Percentiles rank a stretch among this genome's conserved stretches.
Conservation (phyloP, 1,284 basidiomycete species). For the Cutaneotrichosporon daszewskae region DNA sequence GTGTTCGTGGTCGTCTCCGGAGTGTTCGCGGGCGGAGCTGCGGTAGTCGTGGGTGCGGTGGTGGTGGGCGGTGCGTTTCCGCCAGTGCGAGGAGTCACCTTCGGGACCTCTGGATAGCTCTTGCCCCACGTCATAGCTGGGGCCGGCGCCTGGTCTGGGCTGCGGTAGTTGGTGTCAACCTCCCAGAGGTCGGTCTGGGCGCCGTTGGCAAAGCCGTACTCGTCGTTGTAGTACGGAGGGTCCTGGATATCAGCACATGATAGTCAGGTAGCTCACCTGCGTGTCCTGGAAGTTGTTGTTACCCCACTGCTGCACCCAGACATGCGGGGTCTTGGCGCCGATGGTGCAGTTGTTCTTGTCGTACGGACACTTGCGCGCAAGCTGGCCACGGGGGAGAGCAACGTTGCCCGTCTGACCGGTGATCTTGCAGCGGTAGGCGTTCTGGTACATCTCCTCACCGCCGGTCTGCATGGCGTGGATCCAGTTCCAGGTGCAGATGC, state of each 20-base stretch:
- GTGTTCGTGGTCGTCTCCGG: too few relatives aligned
- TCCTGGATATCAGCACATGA: too few relatives aligned
- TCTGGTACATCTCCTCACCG: slow-evolving; percentile 3
- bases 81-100: neutral
- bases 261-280: too few relatives aligned
- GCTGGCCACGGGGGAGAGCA: neutral
- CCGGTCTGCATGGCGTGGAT: slow-evolving; percentile 39
- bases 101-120: neutral
- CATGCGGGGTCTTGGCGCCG: slow-evolving; percentile 10
- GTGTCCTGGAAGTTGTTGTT: slow-evolving; percentile 4
- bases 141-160: neutral
- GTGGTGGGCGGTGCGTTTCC: too few relatives aligned
- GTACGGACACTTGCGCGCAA: slow-evolving; percentile 7
- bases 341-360: slow-evolving; percentile 8
- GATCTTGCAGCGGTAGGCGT: slow-evolving; percentile 5
- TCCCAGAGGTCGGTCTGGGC: slow-evolving; percentile 12
- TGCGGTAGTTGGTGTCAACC: slow-evolving; percentile 1
- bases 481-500: slow-evolving; percentile 69
- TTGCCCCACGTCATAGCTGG: neutral
- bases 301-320: slow-evolving; percentile 3
- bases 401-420: slow-evolving; percentile 44
- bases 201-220: slow-evolving; percentile 11
- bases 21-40: too few relatives aligned
- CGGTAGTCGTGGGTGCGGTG: too few relatives aligned
- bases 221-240: slow-evolving; percentile 4